Percentiles rank a stretch among this genome's conserved stretches.
Evolutionary conservation across 2,329 filamentous ascomycete genomes (phyloP).

Genomic region (Penicillium sp.): DNA sequence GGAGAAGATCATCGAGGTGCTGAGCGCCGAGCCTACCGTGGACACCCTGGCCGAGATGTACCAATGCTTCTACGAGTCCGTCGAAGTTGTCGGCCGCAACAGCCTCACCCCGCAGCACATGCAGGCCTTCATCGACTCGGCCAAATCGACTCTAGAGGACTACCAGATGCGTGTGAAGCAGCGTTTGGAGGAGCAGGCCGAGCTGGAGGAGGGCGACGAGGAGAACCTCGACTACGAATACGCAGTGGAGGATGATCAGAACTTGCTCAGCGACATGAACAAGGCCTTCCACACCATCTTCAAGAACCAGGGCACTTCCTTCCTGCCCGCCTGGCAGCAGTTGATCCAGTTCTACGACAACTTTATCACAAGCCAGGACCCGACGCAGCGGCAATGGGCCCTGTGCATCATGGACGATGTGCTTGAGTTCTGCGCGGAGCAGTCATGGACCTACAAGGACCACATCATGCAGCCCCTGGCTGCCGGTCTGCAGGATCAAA

Average conservation of each 20-base stretch:
- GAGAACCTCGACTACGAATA: constrained; percentile 82
- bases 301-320: constrained; percentile 85
- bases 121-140: constrained; percentile 80
- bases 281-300: constrained; percentile 99
- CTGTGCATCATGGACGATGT: constrained; percentile 98
- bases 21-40: constrained; percentile 90
- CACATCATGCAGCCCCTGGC: constrained; percentile 86
- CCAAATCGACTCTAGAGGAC: constrained; percentile 82
- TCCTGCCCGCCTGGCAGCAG: constrained; percentile 84
- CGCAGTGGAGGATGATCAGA: constrained; percentile 96
- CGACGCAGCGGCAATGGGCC: constrained; percentile 97
- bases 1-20: constrained; percentile 87
- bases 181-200: constrained; percentile 78
- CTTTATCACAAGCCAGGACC: constrained; percentile 76
- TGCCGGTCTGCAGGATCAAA: constrained; percentile 78
- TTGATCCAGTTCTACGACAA: constrained; percentile 80
- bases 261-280: constrained; percentile 97
- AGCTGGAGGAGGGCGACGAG: constrained; percentile 85
- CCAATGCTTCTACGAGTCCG: constrained; percentile 98
- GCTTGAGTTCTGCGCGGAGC: constrained; percentile 88
- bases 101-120: constrained; percentile 78
- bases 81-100: constrained; percentile 87
- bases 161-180: constrained; percentile 84
- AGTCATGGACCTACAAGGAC: constrained; percentile 81
- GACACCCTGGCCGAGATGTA: constrained; percentile 99